Base-by-base conservation (phyloP, 371 early-diverging fungal genomes). In the Mortierella sp. region DNA sequence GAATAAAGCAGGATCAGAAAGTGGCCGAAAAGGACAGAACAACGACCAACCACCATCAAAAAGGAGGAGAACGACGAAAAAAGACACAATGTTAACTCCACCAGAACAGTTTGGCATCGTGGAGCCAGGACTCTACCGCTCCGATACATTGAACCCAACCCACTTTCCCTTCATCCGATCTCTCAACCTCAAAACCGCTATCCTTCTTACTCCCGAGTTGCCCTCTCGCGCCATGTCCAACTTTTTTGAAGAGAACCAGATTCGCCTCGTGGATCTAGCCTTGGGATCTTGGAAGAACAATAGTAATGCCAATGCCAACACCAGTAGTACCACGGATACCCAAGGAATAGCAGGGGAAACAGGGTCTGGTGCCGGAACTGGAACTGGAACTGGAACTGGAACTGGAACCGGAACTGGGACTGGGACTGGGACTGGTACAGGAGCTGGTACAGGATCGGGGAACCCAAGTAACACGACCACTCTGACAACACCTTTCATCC, bases 21-120 rank as follows among this genome's bases (percentile, higher is more conserved):
- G n/a, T n/a, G n/a, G n/a, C n/a, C n/a, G n/a, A n/a, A 4, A 34
- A 34, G 34, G 34, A 34, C 19, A n/a, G 19, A 48, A 14, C 19
- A 24, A 13, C 61, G 19, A 43, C 46, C 9, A 23, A 45, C 54
- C 34, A 34, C 34, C 7, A 34, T 34, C 34, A 10, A n/a, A n/a
- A n/a, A n/a, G n/a, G n/a, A n/a, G n/a, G n/a, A n/a, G n/a, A n/a
- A n/a, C n/a, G n/a, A n/a, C n/a, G n/a, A n/a, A n/a, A n/a, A n/a
- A n/a, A n/a, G n/a, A n/a, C n/a, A n/a, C n/a, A 27, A 69, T 88
- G 67, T 45, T 86, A 16, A 85, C 82, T 38, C 93, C 94, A 31
- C 96, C 97, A 19, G 96, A 96, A 63, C 89, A 91, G 13, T 96
- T 95, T 82, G 96, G 96, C 23, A 90, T 92, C 26, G 95, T 98